phyloP scores from a whole-genome alignment of 805 yeast genomes.

The Metschnikowia kofuensis region DNA sequence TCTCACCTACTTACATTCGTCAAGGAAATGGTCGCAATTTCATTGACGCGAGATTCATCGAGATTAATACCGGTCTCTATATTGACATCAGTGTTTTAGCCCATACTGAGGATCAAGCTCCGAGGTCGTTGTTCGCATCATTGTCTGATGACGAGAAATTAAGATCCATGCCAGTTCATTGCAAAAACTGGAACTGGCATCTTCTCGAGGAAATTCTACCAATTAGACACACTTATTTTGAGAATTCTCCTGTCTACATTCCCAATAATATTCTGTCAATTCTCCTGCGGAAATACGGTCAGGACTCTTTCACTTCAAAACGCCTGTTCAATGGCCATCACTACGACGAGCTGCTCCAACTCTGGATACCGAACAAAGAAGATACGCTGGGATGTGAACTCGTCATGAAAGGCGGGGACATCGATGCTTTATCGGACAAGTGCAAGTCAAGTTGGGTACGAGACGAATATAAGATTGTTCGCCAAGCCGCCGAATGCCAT shows the following conservation, averaged over 20 bases:
- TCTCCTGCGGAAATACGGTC: slow-evolving; percentile 33
- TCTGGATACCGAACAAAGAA: slow-evolving; percentile 46
- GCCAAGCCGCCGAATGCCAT: slow-evolving; percentile 26
- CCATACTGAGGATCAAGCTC: slow-evolving; percentile 12
- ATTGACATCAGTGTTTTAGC: slow-evolving; percentile 18
- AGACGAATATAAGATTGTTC: slow-evolving; percentile 36
- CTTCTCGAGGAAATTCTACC: slow-evolving; percentile 35
- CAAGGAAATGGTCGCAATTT: slow-evolving; percentile 21
- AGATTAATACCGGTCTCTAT: slow-evolving; percentile 40
- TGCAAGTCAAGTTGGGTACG: slow-evolving; percentile 16
- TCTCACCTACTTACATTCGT: slow-evolving; percentile 21
- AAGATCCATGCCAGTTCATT: slow-evolving; percentile 27
- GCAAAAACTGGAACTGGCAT: slow-evolving; percentile 42
- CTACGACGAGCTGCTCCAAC: slow-evolving; percentile 39
- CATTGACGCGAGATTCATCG: slow-evolving; percentile 21
- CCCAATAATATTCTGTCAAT: slow-evolving; percentile 32
- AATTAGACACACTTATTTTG: slow-evolving; percentile 34
- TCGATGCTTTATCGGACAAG: slow-evolving; percentile 21
- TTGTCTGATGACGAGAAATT: slow-evolving; percentile 1
- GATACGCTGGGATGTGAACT: slow-evolving; percentile 28
- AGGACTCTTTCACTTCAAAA: slow-evolving; percentile 28
- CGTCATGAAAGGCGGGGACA: slow-evolving; percentile 38
- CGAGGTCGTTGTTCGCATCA: slow-evolving; percentile 3
- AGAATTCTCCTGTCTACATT: slow-evolving; percentile 34
- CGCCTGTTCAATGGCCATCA: slow-evolving; percentile 29